phyloP scores from a whole-genome alignment of 2,329 filamentous ascomycete species.

The Monosporascus sp. region DNA sequence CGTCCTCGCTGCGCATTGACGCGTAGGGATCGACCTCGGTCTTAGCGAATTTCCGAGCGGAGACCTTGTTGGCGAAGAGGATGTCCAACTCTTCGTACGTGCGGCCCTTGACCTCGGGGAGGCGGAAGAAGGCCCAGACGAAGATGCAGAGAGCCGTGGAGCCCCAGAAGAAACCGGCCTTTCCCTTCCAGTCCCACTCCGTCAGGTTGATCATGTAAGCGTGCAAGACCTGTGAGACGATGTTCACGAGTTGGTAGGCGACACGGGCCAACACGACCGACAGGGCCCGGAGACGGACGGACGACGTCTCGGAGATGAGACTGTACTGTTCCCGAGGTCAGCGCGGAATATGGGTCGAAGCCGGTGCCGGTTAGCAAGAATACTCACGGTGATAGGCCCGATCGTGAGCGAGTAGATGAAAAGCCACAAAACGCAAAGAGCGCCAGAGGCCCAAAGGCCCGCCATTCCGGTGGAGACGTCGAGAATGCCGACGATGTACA shows the following conservation, averaged over 20 bases:
- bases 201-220: slow-evolving; percentile 34
- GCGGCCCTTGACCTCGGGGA: slow-evolving; percentile 47
- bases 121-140: slow-evolving; percentile 45
- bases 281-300: slow-evolving; percentile 39
- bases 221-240: slow-evolving; percentile 35
- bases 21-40: slow-evolving; percentile 29
- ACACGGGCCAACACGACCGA: slow-evolving; percentile 40
- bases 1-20: slow-evolving; percentile 4
- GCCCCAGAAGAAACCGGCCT: slow-evolving; percentile 39
- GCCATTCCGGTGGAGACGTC: slow-evolving; percentile 36
- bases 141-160: slow-evolving; percentile 38
- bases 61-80: slow-evolving; percentile 39
- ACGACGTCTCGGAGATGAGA: slow-evolving; percentile 43
- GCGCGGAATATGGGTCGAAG: not conserved
- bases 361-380: not conserved
- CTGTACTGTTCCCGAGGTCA: slow-evolving; percentile 29
- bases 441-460: slow-evolving; percentile 36
- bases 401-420: slow-evolving; percentile 42
- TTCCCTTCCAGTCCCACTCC: slow-evolving; percentile 35
- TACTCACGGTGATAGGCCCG: slow-evolving; percentile 39
- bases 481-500: slow-evolving; percentile 35
- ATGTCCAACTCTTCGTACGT: slow-evolving; percentile 50
- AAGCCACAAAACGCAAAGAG: slow-evolving; percentile 38
- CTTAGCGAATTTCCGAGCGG: slow-evolving; percentile 33
- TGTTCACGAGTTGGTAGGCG: slow-evolving; percentile 39